Conservation (phyloP, 2,329 filamentous ascomycete genomes). For the Parafenestella ontariensis region DNA sequence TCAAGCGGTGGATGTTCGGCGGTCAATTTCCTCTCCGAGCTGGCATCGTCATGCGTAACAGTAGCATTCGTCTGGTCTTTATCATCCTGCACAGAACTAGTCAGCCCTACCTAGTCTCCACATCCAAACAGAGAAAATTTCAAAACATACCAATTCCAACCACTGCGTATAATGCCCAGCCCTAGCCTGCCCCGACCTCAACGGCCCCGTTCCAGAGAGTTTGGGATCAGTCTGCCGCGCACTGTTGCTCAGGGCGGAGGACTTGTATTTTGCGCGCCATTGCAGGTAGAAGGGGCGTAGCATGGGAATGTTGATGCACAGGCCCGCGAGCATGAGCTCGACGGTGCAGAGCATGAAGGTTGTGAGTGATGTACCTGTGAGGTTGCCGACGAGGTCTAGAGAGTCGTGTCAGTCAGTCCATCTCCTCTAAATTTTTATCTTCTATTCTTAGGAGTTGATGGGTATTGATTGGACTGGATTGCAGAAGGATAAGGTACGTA, state of each 20-base stretch:
- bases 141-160: slow-evolving; percentile 28
- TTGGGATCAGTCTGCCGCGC: slow-evolving; percentile 7
- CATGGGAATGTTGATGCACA: slow-evolving; percentile 34
- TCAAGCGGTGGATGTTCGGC: slow-evolving; percentile 15
- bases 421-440: too few relatives aligned
- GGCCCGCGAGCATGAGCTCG: slow-evolving; percentile 30
- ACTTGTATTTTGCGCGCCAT: slow-evolving; percentile 27
- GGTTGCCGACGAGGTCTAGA: slow-evolving; percentile 25
- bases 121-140: background rate
- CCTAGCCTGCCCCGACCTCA: slow-evolving; percentile 8
- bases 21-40: slow-evolving; percentile 28
- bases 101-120: slow-evolving; percentile 1
- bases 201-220: slow-evolving; percentile 12
- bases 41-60: slow-evolving; percentile 26
- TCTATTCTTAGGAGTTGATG: too few relatives aligned
- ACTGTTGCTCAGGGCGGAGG: slow-evolving; percentile 8
- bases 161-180: slow-evolving; percentile 25
- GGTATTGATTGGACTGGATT: background rate
- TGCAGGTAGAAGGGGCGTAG: slow-evolving; percentile 29
- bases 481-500: slow-evolving; percentile 3
- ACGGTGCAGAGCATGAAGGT: slow-evolving; percentile 32
- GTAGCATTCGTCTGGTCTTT: slow-evolving; percentile 22
- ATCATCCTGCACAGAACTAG: slow-evolving; percentile 16
- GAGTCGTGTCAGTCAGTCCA: slow-evolving; percentile 1
- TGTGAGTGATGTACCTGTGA: slow-evolving; percentile 29